These are phyloP conservation scores for Neofusicoccum sp. DNA, from an alignment of 2,329 filamentous ascomycete genomes.

Conservation along the genomic window DNA sequence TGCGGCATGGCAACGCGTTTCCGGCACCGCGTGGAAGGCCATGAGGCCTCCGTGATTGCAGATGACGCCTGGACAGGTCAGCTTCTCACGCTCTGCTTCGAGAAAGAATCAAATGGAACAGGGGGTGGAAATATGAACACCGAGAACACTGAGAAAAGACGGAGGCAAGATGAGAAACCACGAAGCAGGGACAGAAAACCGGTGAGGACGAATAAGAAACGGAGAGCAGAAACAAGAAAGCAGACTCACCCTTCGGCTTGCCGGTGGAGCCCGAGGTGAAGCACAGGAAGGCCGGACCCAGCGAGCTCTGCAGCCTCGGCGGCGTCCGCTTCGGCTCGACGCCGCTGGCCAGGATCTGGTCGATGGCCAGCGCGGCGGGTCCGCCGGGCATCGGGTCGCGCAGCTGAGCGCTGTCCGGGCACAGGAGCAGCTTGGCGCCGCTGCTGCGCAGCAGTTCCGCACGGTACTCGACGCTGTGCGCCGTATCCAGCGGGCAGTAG, in stretches of 20 bases:
- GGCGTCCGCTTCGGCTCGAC: background rate
- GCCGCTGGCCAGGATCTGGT: background rate
- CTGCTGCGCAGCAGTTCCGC: background rate
- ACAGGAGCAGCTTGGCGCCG: background rate
- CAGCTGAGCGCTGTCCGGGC: background rate
- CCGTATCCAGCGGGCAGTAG: background rate
- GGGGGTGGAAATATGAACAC: too few relatives aligned
- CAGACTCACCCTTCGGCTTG: conserved; percentile 18
- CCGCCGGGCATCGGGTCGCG: background rate
- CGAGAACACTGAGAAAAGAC: too few relatives aligned
- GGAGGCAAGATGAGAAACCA: too few relatives aligned
- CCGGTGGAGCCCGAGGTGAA: conserved; percentile 37
- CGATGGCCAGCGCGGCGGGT: background rate
- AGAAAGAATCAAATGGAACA: too few relatives aligned
- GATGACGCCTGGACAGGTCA: conserved; percentile 40
- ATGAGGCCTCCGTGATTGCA: conserved; percentile 38
- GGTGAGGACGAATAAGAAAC: too few relatives aligned
- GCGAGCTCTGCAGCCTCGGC: background rate
- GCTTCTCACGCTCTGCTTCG: too few relatives aligned
- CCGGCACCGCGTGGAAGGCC: conserved; percentile 33
- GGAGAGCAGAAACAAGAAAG: too few relatives aligned
- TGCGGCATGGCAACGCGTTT: conserved; percentile 33
- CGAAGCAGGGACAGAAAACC: too few relatives aligned
- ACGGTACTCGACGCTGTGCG: background rate
- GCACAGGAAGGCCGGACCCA: background rate